Evolutionary conservation across 495 filamentous ascomycete species (phyloP).

Genomic region (Podospora conica): DNA sequence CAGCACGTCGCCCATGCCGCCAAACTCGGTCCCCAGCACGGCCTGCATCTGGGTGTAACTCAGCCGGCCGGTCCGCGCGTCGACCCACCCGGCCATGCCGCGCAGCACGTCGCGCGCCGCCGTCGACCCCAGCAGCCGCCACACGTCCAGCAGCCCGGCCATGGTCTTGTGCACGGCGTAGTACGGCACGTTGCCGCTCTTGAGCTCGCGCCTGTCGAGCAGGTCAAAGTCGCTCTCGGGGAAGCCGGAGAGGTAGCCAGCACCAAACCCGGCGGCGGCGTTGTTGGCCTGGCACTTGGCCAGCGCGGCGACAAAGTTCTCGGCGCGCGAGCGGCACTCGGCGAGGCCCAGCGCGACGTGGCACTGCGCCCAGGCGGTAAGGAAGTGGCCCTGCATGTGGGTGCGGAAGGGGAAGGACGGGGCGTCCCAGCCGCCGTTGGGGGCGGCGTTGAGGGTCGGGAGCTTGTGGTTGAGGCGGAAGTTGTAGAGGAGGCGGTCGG

Average conservation of each 20-base stretch:
- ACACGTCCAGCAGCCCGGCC: conserved; percentile 29
- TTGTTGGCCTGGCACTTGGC: conserved; percentile 37
- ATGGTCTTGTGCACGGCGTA: conserved; percentile 23
- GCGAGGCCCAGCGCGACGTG: conserved; percentile 17
- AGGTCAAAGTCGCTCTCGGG: conserved; percentile 32
- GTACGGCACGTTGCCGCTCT: conserved; percentile 19
- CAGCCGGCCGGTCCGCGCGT: conserved; percentile 27
- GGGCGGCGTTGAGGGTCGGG: conserved; percentile 25
- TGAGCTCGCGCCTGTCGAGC: conserved; percentile 20
- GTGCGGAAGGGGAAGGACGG: conserved; percentile 36
- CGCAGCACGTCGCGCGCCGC: conserved; percentile 27
- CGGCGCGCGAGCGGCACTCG: conserved; percentile 28
- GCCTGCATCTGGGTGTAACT: conserved; percentile 31
- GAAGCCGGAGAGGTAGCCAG: conserved; percentile 33
- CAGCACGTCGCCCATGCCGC: conserved; percentile 37
- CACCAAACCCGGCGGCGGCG: conserved; percentile 20
- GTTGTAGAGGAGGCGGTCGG: conserved; percentile 32
- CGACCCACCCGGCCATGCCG: conserved; percentile 32
- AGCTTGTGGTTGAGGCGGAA: conserved; percentile 33
- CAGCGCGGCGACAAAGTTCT: conserved; percentile 30
- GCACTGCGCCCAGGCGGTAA: conserved; percentile 25
- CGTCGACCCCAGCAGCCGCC: conserved; percentile 26
- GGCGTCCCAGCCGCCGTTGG: conserved; percentile 35
- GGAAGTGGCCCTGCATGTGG: conserved; percentile 34
- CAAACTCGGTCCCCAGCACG: conserved; percentile 33